These are phyloP conservation scores for Coemansia sp. DNA, from an alignment of 192 early-diverging fungal species.

Conservation along the genomic window DNA sequence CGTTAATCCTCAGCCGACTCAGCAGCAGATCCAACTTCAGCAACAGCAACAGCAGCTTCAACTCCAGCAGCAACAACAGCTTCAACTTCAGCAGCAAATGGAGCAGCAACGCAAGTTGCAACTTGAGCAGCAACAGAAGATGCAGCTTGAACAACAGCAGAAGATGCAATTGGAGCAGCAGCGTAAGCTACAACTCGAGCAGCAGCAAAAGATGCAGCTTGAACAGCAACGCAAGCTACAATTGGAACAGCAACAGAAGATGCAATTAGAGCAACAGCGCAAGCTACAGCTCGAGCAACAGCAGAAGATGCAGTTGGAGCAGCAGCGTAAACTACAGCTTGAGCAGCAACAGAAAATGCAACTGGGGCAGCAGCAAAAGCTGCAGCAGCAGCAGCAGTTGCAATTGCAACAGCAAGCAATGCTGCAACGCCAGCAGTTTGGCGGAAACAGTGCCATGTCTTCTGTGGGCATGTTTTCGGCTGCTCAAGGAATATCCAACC, in stretches of 20 bases:
- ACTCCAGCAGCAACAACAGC: background rate
- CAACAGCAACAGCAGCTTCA: background rate
- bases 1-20: slow-evolving; percentile 4
- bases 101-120: background rate
- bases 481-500: slow-evolving; percentile 17
- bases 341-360: slow-evolving; percentile 3
- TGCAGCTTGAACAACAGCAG: slow-evolving; percentile 6
- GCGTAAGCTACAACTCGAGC: slow-evolving; percentile 10
- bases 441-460: background rate
- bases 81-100: too few species aligned
- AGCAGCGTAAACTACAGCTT: slow-evolving; percentile 14
- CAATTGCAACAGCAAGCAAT: slow-evolving; percentile 4
- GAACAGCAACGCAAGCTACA: slow-evolving; percentile 6
- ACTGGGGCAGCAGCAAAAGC: background rate
- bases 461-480: slow-evolving; percentile 16
- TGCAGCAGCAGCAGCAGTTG: slow-evolving; percentile 2
- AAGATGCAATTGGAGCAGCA: background rate
- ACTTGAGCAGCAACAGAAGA: slow-evolving; percentile 5
- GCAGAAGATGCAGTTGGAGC: background rate
- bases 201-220: slow-evolving; percentile 3
- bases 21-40: background rate
- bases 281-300: slow-evolving; percentile 9
- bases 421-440: slow-evolving; percentile 7
- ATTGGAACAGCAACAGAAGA: slow-evolving; percentile 6
- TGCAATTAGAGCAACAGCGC: slow-evolving; percentile 5